Conservation (phyloP, 768 basidiomycete species). For the Termitomyces bulborhizus region DNA sequence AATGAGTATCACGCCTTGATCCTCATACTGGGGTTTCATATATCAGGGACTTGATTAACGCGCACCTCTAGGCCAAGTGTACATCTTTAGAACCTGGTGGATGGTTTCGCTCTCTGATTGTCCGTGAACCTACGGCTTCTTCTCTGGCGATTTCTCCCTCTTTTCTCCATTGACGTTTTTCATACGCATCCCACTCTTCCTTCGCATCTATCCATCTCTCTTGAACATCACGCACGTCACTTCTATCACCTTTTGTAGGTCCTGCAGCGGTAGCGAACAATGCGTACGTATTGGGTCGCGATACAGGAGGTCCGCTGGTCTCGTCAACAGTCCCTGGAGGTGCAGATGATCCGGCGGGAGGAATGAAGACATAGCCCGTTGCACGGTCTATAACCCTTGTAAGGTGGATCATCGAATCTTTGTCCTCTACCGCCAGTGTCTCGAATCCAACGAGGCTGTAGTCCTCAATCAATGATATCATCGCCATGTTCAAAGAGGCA, state of each 20-base stretch:
- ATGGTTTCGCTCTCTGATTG: conserved; percentile 25
- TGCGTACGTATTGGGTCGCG: conserved; percentile 58
- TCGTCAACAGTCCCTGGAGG: conserved; percentile 31
- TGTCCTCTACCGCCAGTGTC: conserved; percentile 97
- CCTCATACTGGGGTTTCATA: not conserved
- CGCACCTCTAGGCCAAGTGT: conserved; percentile 6
- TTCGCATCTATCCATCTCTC: conserved; percentile 90
- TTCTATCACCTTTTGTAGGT: conserved; percentile 39
- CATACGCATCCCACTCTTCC: conserved; percentile 78
- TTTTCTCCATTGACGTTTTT: conserved; percentile 69
- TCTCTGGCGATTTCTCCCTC: conserved; percentile 60
- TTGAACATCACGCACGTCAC: conserved; percentile 71
- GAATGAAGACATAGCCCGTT: conserved; percentile 87
- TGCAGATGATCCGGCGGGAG: conserved; percentile 28
- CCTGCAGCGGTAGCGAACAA: conserved; percentile 66
- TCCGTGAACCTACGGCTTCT: conserved; percentile 26
- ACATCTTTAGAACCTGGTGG: conserved; percentile 7
- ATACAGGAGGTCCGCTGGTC: conserved; percentile 29
- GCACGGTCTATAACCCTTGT: conserved; percentile 83
- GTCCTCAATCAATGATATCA: conserved; percentile 92
- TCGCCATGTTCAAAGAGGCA: conserved; percentile 76
- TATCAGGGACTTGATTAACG: too few relatives aligned
- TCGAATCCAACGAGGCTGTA: conserved; percentile 92
- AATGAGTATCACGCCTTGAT: too few relatives aligned
- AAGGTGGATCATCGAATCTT: conserved; percentile 89